These are phyloP conservation scores for Cercospora zeina DNA, from an alignment of 2,329 filamentous ascomycete genomes.

Conservation along the genomic window DNA sequence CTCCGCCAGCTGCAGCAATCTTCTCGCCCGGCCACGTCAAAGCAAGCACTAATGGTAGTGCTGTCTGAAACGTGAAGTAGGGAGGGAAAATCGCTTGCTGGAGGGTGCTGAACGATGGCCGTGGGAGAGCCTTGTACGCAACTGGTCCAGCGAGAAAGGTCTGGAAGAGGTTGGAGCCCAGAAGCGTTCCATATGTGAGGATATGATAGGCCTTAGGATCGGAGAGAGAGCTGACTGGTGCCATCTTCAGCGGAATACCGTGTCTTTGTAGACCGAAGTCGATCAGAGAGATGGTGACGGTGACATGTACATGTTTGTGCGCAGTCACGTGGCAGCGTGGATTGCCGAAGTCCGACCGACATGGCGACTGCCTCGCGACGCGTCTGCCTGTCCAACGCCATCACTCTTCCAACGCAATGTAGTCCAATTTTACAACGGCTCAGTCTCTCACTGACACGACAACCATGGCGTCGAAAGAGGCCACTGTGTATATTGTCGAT, in stretches of 20 bases:
- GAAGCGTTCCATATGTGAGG: constrained; percentile 72
- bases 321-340: background rate
- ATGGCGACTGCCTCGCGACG: constrained; percentile 5
- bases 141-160: constrained; percentile 74
- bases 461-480: constrained; percentile 87
- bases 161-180: constrained; percentile 86
- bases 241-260: constrained; percentile 37
- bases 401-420: constrained; percentile 9
- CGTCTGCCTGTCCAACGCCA: background rate
- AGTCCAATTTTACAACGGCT: background rate
- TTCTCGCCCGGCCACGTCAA: constrained; percentile 74
- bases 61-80: constrained; percentile 84
- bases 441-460: background rate
- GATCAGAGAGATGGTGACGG: background rate
- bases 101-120: constrained; percentile 76
- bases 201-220: constrained; percentile 76
- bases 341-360: background rate
- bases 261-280: background rate
- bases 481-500: constrained; percentile 88
- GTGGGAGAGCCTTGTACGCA: constrained; percentile 73
- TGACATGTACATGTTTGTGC: background rate
- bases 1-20: constrained; percentile 31
- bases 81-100: constrained; percentile 81
- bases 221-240: constrained; percentile 54
- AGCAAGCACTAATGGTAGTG: constrained; percentile 69